Base-by-base conservation (phyloP, 495 filamentous ascomycete species). In the Podospora pseudocomata region DNA sequence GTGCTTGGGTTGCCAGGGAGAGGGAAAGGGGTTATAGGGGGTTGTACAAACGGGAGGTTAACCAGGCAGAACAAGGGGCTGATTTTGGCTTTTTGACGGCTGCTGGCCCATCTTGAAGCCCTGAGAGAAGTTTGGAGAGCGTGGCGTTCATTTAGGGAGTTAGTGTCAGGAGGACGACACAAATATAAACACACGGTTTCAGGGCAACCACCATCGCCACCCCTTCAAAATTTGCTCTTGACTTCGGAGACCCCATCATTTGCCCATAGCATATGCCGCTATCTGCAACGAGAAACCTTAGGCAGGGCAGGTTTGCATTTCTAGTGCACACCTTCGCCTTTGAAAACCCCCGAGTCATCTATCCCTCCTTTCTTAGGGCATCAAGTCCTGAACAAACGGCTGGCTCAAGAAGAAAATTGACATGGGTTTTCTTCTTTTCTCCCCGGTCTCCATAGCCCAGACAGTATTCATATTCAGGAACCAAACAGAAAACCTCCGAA, bases 1-100 rank as follows among this genome's bases (percentile, higher is more conserved):
- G 54, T 70, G 78, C 32, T 13, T 81, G 77, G 70, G 74, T 74
- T 67, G 72, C 67, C 27, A 79, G 82, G 65, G 77, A 77, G 67
- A 70, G 63, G 30, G 79, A 78, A 68, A 80, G 88, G 67, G 88
- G 88, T 11, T 91, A 90, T 73, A 78, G 83, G n/a, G 88, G 86
- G 0, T 76, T 91, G 73, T 91, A 89, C 78, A 83, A 87, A 81
- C 79, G 85, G 64, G 81, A 82, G 63, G 88, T 91, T 3, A 89
- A 88, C 58, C 85, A 88, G 73, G 87, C 88, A 2, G 83, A 90
- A 71, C 73, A 86, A 7, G 88, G 88, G 1, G 86, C 80, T 3
- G 88, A 91, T 71, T 91, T 91, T 74, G 85, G 85, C 68, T 91
- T 91, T 70, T 73, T 91, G 30, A 83, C 82, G 2, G 88, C 88